Evolutionary conservation across 805 yeast genomes (phyloP).

Genomic region (Yamadazyma takamatsuzukensis): DNA sequence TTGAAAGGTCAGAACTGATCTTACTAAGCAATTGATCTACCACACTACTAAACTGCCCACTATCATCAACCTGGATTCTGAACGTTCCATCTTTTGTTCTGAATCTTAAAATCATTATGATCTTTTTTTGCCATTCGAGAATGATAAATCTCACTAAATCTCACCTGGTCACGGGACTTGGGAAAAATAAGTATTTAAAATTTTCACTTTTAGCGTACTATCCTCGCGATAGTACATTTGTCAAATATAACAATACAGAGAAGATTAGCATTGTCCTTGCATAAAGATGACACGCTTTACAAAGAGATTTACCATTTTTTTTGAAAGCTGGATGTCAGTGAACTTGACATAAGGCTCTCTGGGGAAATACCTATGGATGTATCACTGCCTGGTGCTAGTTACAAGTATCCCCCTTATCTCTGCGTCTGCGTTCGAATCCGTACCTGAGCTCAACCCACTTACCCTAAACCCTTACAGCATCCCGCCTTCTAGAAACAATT

Average conservation of each 20-base stretch:
- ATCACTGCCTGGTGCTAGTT: too few species aligned
- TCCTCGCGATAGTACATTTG: slow-evolving; percentile 61
- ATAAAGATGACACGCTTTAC: slow-evolving; percentile 99
- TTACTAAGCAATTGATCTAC: slow-evolving; percentile 36
- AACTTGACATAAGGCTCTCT: too few species aligned
- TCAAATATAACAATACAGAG: slow-evolving; percentile 99
- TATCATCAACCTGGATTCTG: slow-evolving; percentile 53
- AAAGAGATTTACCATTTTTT: slow-evolving; percentile 96
- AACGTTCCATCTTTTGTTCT: slow-evolving; percentile 82
- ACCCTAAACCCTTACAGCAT: too few species aligned
- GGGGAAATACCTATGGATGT: too few species aligned
- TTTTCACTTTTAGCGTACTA: slow-evolving; percentile 26
- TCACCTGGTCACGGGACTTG: background rate
- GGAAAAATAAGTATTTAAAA: background rate
- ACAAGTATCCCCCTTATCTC: too few species aligned
- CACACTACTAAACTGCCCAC: slow-evolving; percentile 41
- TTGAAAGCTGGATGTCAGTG: too few species aligned
- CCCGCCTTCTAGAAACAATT: too few species aligned
- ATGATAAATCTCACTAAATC: background rate
- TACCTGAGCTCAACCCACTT: too few species aligned
- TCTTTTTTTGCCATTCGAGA: slow-evolving; percentile 4
- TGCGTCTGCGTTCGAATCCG: too few species aligned
- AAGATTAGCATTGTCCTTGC: slow-evolving; percentile 99
- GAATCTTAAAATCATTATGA: slow-evolving; percentile 61
- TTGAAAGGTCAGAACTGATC: slow-evolving; percentile 17